These are phyloP conservation scores for Diospyros kaki DNA, from an alignment of 148 eudicot species.

Conservation along the genomic window DNA sequence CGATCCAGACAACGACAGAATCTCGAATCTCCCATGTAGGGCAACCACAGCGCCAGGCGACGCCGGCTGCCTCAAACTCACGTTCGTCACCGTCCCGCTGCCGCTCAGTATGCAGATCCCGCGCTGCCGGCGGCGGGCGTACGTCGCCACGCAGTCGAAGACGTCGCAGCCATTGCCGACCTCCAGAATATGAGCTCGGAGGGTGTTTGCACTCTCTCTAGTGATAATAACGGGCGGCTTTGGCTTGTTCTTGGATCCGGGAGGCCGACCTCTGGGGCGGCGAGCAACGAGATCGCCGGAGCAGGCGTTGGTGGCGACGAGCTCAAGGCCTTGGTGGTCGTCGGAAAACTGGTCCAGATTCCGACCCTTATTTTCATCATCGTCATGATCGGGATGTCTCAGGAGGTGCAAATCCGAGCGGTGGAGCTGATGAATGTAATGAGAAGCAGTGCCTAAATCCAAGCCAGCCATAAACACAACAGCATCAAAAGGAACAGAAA, in stretches of 20 bases:
- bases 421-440: conserved; percentile 43
- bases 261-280: conserved; percentile 62
- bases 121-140: conserved; percentile 60
- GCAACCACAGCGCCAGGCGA: conserved; percentile 46
- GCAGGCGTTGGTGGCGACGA: conserved; percentile 20
- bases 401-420: conserved; percentile 38
- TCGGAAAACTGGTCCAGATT: not conserved
- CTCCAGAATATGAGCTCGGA: conserved; percentile 68
- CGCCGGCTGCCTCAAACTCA: conserved; percentile 60
- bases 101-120: conserved; percentile 72
- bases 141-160: conserved; percentile 51
- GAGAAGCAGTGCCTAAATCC: conserved; percentile 65
- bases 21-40: conserved; percentile 70
- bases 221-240: conserved; percentile 76
- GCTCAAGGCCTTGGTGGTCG: conserved; percentile 24
- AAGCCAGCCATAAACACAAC: conserved; percentile 49
- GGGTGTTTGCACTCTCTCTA: conserved; percentile 64
- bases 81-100: conserved; percentile 67
- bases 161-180: conserved; percentile 54
- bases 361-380: conserved; percentile 6
- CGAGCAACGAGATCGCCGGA: conserved; percentile 41
- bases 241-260: conserved; percentile 68
- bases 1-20: conserved; percentile 56
- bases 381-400: conserved; percentile 23
- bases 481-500: conserved; percentile 31